These are phyloP conservation scores for Maudiozyma turicensis DNA, from an alignment of 805 yeast species.

Conservation along the genomic window DNA sequence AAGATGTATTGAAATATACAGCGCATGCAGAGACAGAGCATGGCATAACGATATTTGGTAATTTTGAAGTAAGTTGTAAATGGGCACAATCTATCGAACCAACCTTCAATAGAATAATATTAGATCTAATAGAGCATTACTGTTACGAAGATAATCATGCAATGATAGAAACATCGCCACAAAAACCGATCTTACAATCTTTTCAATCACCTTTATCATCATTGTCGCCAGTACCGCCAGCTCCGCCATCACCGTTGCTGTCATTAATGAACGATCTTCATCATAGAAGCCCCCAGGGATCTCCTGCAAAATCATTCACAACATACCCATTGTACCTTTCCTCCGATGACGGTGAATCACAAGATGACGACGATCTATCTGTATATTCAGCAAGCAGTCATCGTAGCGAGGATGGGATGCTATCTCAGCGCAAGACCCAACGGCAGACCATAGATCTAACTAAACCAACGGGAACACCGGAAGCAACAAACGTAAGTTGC, in stretches of 20 bases:
- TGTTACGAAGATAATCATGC: constrained; percentile 25
- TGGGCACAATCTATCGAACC: constrained; percentile 32
- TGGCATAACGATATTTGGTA: constrained; percentile 31
- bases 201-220: neutral
- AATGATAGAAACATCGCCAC: neutral
- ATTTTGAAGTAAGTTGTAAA: constrained; percentile 40
- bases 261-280: neutral
- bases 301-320: neutral
- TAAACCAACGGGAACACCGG: neutral
- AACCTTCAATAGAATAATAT: constrained; percentile 31
- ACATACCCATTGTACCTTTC: neutral
- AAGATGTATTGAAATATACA: constrained; percentile 30
- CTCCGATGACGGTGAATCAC: neutral
- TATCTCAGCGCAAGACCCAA: neutral
- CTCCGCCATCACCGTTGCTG: neutral
- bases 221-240: neutral
- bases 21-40: constrained; percentile 25
- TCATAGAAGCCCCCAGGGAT: too few species aligned
- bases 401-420: neutral
- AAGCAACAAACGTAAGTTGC: neutral
- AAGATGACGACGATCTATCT: neutral
- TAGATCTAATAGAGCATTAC: constrained; percentile 33
- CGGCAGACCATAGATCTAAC: neutral
- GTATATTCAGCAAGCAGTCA: neutral
- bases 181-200: neutral